Evolutionary conservation across 108 stramenopile species (phyloP).

Genomic region (Mayamaea pseudoterrestris): DNA sequence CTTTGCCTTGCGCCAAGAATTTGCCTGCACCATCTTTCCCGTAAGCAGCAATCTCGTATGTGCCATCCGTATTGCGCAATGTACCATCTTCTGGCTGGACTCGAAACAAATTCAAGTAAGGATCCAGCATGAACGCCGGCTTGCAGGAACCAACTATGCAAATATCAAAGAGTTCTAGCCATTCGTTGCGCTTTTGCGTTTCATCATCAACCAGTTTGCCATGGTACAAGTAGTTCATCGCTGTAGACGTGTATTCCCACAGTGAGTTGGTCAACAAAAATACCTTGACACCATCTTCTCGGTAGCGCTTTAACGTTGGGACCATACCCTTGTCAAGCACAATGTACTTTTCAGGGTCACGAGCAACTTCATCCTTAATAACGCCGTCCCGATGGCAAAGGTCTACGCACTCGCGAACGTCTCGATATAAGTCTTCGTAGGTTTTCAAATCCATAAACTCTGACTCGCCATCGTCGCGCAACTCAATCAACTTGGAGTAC

Average conservation of each 20-base stretch:
- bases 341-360: conserved; percentile 77
- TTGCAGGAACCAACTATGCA: conserved; percentile 86
- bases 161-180: conserved; percentile 92
- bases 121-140: conserved; percentile 78
- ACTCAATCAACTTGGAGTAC: conserved; percentile 73
- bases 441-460: conserved; percentile 77
- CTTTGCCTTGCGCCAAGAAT: conserved; percentile 78
- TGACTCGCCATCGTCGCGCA: conserved; percentile 72
- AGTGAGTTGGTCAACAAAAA: conserved; percentile 91
- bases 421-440: conserved; percentile 78
- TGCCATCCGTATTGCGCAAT: conserved; percentile 81
- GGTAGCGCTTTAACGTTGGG: conserved; percentile 74
- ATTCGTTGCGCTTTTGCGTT: conserved; percentile 66
- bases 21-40: conserved; percentile 53
- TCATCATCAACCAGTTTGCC: conserved; percentile 45
- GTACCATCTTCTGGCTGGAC: conserved; percentile 67
- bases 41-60: conserved; percentile 76
- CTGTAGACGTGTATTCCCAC: conserved; percentile 93
- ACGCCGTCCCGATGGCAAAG: conserved; percentile 94
- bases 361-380: conserved; percentile 89
- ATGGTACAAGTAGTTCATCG: conserved; percentile 86
- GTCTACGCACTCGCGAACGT: conserved; percentile 87
- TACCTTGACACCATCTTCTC: conserved; percentile 70
- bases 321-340: conserved; percentile 76
- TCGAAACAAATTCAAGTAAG: conserved; percentile 81